Base-by-base conservation (phyloP, 768 basidiomycete genomes). In the Tricholoma sp. region DNA sequence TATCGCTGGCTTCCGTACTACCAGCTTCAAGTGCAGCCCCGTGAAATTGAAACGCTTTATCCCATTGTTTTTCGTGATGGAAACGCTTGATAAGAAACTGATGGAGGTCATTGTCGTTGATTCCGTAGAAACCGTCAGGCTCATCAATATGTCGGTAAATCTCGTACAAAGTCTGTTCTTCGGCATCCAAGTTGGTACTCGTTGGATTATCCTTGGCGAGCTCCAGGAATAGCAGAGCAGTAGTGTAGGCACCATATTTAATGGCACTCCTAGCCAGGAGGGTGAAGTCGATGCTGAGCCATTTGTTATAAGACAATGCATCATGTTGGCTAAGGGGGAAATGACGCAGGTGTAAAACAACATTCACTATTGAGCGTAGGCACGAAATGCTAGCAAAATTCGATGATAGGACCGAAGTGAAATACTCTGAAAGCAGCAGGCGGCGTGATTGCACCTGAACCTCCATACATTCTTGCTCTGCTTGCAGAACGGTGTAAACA, bases 91-190 rank as follows among this genome's bases (percentile, higher is more conserved):
- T 77, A 34, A 99, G 79, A 56, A 94, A 89, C 45, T 82, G 79
- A 22, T 84, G 81, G n/a, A 91, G 80, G 66, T 98, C 85, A 31
- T 79, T 71, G 6, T 88, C 85, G 59, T 86, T 79, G 58, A 98
- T 94, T 5, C 94, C 94, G 70, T 99, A 99, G 69, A 99, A 99
- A 1, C 97, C 94, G 64, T 99, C 97, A 0, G 95, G 95, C 68
- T 99, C 97, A 65, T 97, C 95, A 58, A 99, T 94, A 63, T 94
- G 89, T 54, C 86, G 85, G 66, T 98, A 99, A 51, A 98, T 93
- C 51, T 89, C 88, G 73, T 94, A 98, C 19, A 98, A 74, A 22
- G 95, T 77, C 57, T 37, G 39, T 45, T 88, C 76, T 61, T 93
- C 90, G 1, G 78, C 72, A 69, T 2, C 64, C 59, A 4, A 46